phyloP scores from a whole-genome alignment of 371 early-diverging fungal genomes.

The Mortierella sp. region DNA sequence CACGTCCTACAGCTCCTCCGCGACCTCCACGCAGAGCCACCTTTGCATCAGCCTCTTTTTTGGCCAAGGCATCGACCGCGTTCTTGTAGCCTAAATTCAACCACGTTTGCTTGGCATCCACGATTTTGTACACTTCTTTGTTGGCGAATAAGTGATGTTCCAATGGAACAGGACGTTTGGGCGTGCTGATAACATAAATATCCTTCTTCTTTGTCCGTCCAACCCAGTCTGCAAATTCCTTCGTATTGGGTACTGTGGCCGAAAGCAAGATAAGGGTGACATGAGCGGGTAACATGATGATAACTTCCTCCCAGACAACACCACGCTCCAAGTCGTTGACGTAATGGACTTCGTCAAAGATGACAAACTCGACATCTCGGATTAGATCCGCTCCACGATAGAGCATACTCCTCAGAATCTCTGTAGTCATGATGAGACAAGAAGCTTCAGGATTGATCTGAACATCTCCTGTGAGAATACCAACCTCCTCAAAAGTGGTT shows the following conservation, averaged over 20 bases:
- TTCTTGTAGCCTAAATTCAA: constrained; percentile 66
- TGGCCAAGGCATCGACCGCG: constrained; percentile 60
- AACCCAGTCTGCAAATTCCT: constrained; percentile 99
- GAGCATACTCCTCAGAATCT: constrained; percentile 98
- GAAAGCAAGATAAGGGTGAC: constrained; percentile 95
- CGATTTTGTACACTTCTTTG: constrained; percentile 88
- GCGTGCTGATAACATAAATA: constrained; percentile 98
- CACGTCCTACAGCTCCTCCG: constrained; percentile 58
- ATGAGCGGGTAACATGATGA: constrained; percentile 98
- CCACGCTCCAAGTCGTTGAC: constrained; percentile 99
- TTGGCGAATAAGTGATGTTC: constrained; percentile 95
- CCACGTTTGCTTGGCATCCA: constrained; percentile 77
- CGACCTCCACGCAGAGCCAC: constrained; percentile 62
- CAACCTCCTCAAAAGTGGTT: constrained; percentile 90
- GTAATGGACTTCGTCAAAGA: constrained; percentile 99
- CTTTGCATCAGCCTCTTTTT: constrained; percentile 66
- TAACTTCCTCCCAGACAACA: constrained; percentile 99
- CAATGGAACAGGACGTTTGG: constrained; percentile 97
- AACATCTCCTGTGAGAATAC: constrained; percentile 99
- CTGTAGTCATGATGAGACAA: constrained; percentile 99
- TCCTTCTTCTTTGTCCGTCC: constrained; percentile 97
- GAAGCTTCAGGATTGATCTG: constrained; percentile 97
- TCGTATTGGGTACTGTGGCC: constrained; percentile 99
- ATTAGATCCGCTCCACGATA: constrained; percentile 98
- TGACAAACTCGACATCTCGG: constrained; percentile 98